These are phyloP conservation scores for Phytophthora idaei DNA, from an alignment of 352 stramenopile species.

Conservation along the genomic window DNA sequence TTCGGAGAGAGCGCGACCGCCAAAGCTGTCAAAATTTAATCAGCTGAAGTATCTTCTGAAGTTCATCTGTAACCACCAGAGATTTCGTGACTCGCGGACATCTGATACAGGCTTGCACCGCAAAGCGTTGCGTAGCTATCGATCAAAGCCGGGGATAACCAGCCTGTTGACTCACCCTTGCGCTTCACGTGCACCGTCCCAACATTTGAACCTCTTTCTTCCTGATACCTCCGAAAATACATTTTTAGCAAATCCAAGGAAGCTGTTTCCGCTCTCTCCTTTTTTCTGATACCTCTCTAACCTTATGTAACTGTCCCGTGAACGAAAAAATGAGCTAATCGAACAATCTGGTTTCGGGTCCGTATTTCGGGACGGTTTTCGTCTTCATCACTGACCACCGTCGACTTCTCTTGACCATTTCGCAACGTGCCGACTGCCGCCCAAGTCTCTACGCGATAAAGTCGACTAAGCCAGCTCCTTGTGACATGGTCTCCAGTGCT, in stretches of 20 bases:
- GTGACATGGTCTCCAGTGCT: constrained; percentile 18
- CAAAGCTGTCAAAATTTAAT: constrained; percentile 20
- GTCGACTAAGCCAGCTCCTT: neutral
- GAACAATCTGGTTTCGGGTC: constrained; percentile 14
- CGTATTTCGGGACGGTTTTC: constrained; percentile 12
- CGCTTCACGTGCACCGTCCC: neutral
- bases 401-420: constrained; percentile 23
- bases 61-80: neutral
- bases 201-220: neutral
- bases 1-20: constrained; percentile 23
- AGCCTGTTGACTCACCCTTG: constrained; percentile 19
- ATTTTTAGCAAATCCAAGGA: neutral
- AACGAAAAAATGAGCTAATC: constrained; percentile 24
- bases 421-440: constrained; percentile 23
- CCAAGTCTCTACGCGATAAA: constrained; percentile 16
- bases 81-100: neutral
- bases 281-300: constrained; percentile 4
- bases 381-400: constrained; percentile 13
- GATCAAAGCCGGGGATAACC: constrained; percentile 3
- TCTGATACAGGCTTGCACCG: constrained; percentile 22
- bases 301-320: neutral
- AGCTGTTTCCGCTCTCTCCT: neutral
- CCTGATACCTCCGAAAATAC: neutral
- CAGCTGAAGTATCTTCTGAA: constrained; percentile 19
- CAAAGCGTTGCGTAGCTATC: constrained; percentile 10